These are phyloP conservation scores for Anaeromyces robustus DNA, from an alignment of 192 early-diverging fungal genomes.

Conservation along the genomic window DNA sequence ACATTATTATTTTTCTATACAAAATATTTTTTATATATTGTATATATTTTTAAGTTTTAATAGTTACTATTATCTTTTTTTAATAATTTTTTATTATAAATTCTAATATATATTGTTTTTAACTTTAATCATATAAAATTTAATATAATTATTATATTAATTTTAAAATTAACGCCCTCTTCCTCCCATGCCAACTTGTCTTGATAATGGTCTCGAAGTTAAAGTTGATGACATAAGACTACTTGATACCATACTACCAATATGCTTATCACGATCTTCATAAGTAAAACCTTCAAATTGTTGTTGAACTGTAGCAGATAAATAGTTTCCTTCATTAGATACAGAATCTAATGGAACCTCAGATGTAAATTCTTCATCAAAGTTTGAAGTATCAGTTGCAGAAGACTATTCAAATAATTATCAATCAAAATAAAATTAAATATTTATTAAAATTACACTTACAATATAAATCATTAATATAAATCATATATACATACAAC, in stretches of 20 bases:
- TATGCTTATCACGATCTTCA: not conserved
- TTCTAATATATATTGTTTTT: too few relatives aligned
- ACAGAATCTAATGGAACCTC: constrained; percentile 81
- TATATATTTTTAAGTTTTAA: too few relatives aligned
- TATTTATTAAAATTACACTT: too few relatives aligned
- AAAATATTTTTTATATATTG: too few relatives aligned
- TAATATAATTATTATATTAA: too few relatives aligned
- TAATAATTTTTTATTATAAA: too few relatives aligned
- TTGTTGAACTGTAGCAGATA: constrained; percentile 78
- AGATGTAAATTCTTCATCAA: constrained; percentile 96
- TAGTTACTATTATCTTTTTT: too few relatives aligned
- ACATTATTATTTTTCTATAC: too few relatives aligned
- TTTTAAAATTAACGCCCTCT: not conserved
- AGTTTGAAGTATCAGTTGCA: constrained; percentile 88
- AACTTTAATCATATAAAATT: too few relatives aligned
- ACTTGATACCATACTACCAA: not conserved
- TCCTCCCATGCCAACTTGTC: not conserved
- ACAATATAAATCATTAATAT: too few relatives aligned
- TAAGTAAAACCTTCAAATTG: constrained; percentile 81
- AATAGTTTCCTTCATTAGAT: constrained; percentile 50
- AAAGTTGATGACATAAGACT: not conserved
- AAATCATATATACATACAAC: constrained; percentile 21
- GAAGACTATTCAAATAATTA: constrained; percentile 12
- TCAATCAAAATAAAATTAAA: too few relatives aligned
- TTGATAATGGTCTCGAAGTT: not conserved